Evolutionary conservation across 441 rosid species (phyloP), one percentile per base, ranked within the genome.

Genomic region (Corymbia citriodora): DNA sequence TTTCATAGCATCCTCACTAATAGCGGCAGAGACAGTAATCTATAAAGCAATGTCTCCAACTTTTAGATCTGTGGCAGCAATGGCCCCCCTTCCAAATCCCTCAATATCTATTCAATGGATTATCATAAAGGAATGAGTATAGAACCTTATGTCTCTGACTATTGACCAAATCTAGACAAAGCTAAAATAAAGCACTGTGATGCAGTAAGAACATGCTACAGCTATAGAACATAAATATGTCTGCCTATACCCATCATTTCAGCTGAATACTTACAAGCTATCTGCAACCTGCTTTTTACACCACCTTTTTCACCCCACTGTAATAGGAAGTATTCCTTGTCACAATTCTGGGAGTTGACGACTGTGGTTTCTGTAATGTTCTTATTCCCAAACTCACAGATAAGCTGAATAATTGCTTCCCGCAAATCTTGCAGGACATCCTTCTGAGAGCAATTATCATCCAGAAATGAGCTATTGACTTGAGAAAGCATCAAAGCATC

Each of bases 31-130:
- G 87, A 93, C 65, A 65, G 99, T 99, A 90, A 98, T 95, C 95
- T 97, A 98, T 93, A 98, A 88, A 89, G 98, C 99, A 92, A 95
- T 70, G 90, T 97, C 99, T 4, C 99, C 99, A 90, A 95, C 93
- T 90, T 93, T 92, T 89, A 97, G 93, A 94, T 97, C 97, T 90
- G 96, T 90, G 9, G 33, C 90, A 88, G 98, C 97, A 92, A 95
- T 91, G 90, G 97, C 97, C 89, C 99, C 99, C 92, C 99, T 93
- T 89, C 99, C 97, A 90, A 94, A 95, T 61, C 97, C 97, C 89
- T 95, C 92, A 8, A 98, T 89, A 88, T 91, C 99, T 97, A 91
- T 55, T 45, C 70, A 89, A 79, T 15, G 72, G 55, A 54, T 33
- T 13, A 79, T 17, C 68, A 31, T 70, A 29, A 0, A 90, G 27